A percentile compares a stretch with the other conserved stretches of the same genome.
These are phyloP conservation scores for Trichosporon sp. DNA, from an alignment of 1,284 basidiomycete genomes.

Conservation along the genomic window DNA sequence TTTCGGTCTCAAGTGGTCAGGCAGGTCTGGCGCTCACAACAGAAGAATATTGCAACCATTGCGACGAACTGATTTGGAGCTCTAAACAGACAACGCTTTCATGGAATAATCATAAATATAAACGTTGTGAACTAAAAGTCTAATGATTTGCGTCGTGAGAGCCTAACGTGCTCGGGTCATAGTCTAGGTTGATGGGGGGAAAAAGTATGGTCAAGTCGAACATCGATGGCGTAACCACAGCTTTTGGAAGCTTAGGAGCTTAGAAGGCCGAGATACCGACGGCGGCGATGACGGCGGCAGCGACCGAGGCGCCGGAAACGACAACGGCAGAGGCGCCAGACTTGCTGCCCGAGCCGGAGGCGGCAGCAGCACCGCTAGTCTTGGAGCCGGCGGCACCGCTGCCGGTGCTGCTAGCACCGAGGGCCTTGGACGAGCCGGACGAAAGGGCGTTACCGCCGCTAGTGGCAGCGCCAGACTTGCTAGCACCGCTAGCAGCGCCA, in stretches of 20 bases:
- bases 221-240: background rate
- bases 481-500: background rate
- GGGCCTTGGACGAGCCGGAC: background rate
- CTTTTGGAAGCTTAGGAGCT: background rate
- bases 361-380: background rate
- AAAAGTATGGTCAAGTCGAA: background rate
- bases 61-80: background rate
- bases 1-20: no score
- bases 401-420: background rate
- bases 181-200: background rate
- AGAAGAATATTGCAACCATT: background rate
- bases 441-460: background rate
- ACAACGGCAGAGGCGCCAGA: background rate
- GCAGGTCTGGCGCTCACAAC: no score
- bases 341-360: background rate
- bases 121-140: slow-evolving; percentile 3
- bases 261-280: background rate
- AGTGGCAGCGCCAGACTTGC: background rate
- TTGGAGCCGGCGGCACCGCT: background rate
- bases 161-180: background rate
- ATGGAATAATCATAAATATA: background rate
- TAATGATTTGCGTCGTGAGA: background rate
- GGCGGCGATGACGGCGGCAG: background rate
- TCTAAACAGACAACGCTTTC: slow-evolving; percentile 1
- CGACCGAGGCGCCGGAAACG: background rate